Evolutionary conservation across 1,284 basidiomycete species (phyloP).

Genomic region (Marasmius oreades): DNA sequence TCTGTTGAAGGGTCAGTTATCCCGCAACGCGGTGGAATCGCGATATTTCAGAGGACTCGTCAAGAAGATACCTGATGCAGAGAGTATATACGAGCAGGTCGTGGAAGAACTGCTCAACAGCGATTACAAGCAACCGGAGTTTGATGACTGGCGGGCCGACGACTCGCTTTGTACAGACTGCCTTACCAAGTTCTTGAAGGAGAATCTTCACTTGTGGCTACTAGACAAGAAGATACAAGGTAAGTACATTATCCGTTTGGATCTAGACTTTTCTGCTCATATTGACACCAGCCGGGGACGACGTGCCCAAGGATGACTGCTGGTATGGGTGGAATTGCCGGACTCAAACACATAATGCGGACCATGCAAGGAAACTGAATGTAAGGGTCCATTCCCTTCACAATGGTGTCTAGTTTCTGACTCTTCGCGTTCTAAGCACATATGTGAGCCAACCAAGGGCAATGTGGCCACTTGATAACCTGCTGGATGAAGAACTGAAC

Average conservation of each 20-base stretch:
- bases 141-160: constrained; percentile 25
- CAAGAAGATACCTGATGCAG: neutral
- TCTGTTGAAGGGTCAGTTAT: neutral
- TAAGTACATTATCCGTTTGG: neutral
- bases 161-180: constrained; percentile 32
- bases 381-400: constrained; percentile 14
- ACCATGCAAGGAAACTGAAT: constrained; percentile 25
- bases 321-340: constrained; percentile 29
- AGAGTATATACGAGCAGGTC: neutral
- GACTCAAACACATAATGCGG: constrained; percentile 23
- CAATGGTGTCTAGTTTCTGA: neutral
- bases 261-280: neutral
- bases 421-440: too few relatives aligned
- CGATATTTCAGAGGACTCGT: neutral
- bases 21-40: neutral
- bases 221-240: constrained; percentile 9
- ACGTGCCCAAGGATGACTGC: constrained; percentile 10
- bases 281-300: constrained; percentile 3
- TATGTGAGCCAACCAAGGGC: too few relatives aligned
- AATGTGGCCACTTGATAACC: too few relatives aligned
- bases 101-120: constrained; percentile 28
- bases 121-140: neutral
- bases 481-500: too few relatives aligned
- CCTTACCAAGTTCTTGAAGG: constrained; percentile 23
- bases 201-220: constrained; percentile 18